These are phyloP conservation scores for Papiliotrema terrestris DNA, from an alignment of 1,284 basidiomycete genomes.

Conservation along the genomic window DNA sequence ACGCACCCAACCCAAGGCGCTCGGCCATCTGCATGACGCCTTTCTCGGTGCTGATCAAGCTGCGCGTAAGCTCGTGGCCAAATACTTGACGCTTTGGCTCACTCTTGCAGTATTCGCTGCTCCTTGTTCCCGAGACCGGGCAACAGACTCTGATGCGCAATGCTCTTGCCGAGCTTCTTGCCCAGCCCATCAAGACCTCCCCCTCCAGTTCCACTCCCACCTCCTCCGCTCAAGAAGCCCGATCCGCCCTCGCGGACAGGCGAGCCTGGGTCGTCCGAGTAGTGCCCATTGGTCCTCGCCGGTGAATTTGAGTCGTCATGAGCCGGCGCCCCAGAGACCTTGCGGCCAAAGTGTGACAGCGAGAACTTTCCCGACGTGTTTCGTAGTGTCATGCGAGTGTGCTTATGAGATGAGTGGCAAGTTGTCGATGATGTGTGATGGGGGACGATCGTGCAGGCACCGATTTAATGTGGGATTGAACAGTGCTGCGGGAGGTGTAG, in stretches of 20 bases:
- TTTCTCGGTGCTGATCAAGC: constrained; percentile 86
- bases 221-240: constrained; percentile 3
- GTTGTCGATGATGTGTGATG: neutral
- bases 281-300: neutral
- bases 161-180: constrained; percentile 38
- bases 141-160: constrained; percentile 51
- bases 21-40: constrained; percentile 67
- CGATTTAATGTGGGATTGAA: too few relatives aligned
- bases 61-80: constrained; percentile 38
- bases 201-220: constrained; percentile 10
- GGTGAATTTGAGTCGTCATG: constrained; percentile 11
- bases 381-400: constrained; percentile 28
- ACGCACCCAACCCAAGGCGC: constrained; percentile 26
- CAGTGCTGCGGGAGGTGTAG: too few relatives aligned
- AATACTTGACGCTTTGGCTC: too few relatives aligned
- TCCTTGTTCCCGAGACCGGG: constrained; percentile 79
- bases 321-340: constrained; percentile 11
- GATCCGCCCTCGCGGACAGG: constrained; percentile 1
- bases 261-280: constrained; percentile 2
- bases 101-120: constrained; percentile 66
- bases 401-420: neutral
- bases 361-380: constrained; percentile 41
- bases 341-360: constrained; percentile 31
- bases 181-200: constrained; percentile 26
- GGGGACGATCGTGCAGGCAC: neutral